A percentile compares a stretch with the other conserved stretches of the same genome.
These are phyloP conservation scores for Didymella keratinophila DNA, from an alignment of 2,329 filamentous ascomycete species.

Conservation along the genomic window DNA sequence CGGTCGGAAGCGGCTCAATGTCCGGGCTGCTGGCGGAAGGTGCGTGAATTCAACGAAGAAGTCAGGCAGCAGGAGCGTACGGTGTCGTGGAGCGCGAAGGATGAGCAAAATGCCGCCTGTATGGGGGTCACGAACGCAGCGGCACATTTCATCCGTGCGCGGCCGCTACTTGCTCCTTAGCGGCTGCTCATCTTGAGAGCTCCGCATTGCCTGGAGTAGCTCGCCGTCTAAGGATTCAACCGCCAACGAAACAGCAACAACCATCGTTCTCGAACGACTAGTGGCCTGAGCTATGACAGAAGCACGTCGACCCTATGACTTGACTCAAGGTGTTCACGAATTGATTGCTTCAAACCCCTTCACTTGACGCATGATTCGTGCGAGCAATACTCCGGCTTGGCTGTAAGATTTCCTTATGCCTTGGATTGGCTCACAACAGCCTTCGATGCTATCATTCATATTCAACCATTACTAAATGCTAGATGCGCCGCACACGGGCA, in stretches of 20 bases:
- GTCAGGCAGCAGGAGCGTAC: conserved; percentile 16
- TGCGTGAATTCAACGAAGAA: conserved; percentile 24
- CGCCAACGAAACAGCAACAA: not conserved
- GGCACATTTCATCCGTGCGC: conserved; percentile 19
- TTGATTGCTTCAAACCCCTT: not conserved
- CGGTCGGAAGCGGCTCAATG: conserved; percentile 19
- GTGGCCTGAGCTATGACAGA: not conserved
- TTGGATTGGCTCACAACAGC: not conserved
- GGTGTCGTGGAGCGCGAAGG: conserved; percentile 20
- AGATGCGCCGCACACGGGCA: not conserved
- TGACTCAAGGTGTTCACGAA: not conserved
- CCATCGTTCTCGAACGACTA: not conserved
- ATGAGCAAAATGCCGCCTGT: conserved; percentile 21
- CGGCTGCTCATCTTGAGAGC: conserved; percentile 17
- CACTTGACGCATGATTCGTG: not conserved
- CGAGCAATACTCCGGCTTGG: conserved; percentile 1
- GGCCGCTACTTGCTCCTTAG: conserved; percentile 1
- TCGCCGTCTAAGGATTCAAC: conserved; percentile 8
- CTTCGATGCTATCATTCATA: not conserved
- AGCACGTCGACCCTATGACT: not conserved
- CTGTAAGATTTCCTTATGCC: not conserved
- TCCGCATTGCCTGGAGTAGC: conserved; percentile 3
- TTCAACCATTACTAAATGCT: conserved; percentile 1
- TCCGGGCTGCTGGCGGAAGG: not conserved
- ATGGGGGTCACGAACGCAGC: conserved; percentile 20